These are phyloP conservation scores for Mycena latifolia DNA, from an alignment of 768 basidiomycete genomes.

Conservation along the genomic window DNA sequence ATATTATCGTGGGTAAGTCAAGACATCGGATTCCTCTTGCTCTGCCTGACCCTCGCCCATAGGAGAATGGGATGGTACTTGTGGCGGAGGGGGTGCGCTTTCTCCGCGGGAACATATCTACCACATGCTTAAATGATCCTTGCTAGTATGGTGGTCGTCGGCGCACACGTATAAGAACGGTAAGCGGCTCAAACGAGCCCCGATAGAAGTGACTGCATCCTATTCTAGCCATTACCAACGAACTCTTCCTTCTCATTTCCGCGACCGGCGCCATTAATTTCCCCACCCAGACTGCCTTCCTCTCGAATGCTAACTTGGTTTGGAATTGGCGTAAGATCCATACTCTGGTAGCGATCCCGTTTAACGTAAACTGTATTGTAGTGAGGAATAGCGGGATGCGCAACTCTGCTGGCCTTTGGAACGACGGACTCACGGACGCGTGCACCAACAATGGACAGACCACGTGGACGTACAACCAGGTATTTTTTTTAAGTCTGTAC, in stretches of 20 bases:
- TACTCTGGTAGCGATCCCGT: background rate
- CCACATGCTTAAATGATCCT: background rate
- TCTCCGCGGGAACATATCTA: background rate
- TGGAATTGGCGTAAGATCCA: slow-evolving; percentile 53
- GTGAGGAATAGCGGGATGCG: slow-evolving; percentile 60
- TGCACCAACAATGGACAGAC: slow-evolving; percentile 65
- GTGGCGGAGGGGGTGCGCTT: slow-evolving; percentile 62
- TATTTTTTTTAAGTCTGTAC: slow-evolving; percentile 30
- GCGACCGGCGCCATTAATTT: slow-evolving; percentile 60
- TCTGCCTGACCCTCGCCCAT: slow-evolving; percentile 19
- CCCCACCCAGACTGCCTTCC: slow-evolving; percentile 49
- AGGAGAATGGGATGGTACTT: slow-evolving; percentile 62
- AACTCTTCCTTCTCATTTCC: slow-evolving; percentile 65
- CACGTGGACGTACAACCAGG: slow-evolving; percentile 73
- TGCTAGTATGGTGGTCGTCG: slow-evolving; percentile 67
- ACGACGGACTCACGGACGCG: slow-evolving; percentile 55
- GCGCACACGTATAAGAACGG: slow-evolving; percentile 67
- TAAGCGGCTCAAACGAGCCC: background rate
- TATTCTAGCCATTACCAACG: slow-evolving; percentile 63
- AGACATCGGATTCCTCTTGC: background rate
- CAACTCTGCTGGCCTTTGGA: slow-evolving; percentile 58
- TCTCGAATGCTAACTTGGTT: slow-evolving; percentile 61
- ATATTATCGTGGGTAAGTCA: slow-evolving; percentile 52
- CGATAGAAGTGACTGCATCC: background rate
- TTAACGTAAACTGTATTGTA: slow-evolving; percentile 33